phyloP scores from a whole-genome alignment of 106 monocot genomes.

The Allium cepa region DNA sequence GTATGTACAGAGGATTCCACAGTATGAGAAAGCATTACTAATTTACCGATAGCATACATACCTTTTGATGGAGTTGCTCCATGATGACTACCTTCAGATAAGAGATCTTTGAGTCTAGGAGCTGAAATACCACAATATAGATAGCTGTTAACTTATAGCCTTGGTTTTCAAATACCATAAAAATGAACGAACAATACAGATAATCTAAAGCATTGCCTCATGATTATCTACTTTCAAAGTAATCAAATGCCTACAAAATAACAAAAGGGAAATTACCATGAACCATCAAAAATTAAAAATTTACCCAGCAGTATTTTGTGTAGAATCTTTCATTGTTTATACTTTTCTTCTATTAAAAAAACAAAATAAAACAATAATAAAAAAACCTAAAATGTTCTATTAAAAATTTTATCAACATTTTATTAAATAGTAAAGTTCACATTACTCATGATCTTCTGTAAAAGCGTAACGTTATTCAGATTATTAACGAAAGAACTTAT shows the following conservation, averaged over 20 bases:
- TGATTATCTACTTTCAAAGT: neutral
- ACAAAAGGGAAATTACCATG: neutral
- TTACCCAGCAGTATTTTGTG: neutral
- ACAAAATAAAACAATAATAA: no score
- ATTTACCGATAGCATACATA: neutral
- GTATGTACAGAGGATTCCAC: neutral
- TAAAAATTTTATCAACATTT: no score
- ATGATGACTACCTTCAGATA: neutral
- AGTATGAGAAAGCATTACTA: no score
- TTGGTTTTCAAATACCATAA: neutral
- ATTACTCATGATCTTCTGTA: no score
- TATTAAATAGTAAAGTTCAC: no score
- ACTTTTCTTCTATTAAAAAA: no score
- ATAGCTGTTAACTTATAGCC: neutral
- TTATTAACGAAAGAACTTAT: neutral
- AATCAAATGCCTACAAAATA: neutral
- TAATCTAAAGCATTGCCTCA: neutral
- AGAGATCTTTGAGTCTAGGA: slow-evolving; percentile 3
- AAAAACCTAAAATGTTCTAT: no score
- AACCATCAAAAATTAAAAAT: neutral
- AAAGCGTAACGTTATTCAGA: neutral
- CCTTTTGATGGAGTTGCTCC: neutral
- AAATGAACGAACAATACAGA: neutral
- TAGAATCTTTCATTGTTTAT: no score
- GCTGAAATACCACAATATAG: neutral